Evolutionary conservation across 352 stramenopile genomes (phyloP).

Genomic region (Stephanocyclus meneghinianus): DNA sequence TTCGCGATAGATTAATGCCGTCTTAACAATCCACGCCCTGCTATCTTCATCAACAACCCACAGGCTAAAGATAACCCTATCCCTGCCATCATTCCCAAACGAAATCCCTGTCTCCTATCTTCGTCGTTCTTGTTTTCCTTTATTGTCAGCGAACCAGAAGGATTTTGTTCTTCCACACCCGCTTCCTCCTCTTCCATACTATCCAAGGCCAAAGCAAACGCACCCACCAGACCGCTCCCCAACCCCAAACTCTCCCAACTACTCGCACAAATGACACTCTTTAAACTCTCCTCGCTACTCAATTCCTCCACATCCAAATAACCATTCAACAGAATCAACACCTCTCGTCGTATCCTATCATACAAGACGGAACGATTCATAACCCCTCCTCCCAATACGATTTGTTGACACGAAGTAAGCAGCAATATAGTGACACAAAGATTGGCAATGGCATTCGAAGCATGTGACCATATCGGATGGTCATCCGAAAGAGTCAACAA

Average conservation of each 20-base stretch:
- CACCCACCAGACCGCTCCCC: slow-evolving; percentile 23
- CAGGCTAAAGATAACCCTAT: background rate
- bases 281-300: slow-evolving; percentile 50
- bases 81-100: background rate
- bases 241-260: slow-evolving; percentile 37
- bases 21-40: background rate
- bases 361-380: slow-evolving; percentile 89
- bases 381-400: slow-evolving; percentile 94
- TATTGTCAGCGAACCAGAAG: background rate
- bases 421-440: slow-evolving; percentile 92
- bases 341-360: slow-evolving; percentile 65
- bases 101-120: background rate
- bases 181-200: background rate
- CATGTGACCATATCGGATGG: slow-evolving; percentile 88
- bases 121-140: background rate
- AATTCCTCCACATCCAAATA: slow-evolving; percentile 77
- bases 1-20: background rate
- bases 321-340: slow-evolving; percentile 80
- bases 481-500: slow-evolving; percentile 86
- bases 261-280: slow-evolving; percentile 50
- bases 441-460: slow-evolving; percentile 93
- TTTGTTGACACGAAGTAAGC: slow-evolving; percentile 90
- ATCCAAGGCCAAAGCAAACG: slow-evolving; percentile 35
- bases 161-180: background rate
- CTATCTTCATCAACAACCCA: background rate